Evolutionary conservation across 2,329 filamentous ascomycete species (phyloP), one percentile per base, ranked within the genome.

Genomic region (Penicillium sclerotigenum): DNA sequence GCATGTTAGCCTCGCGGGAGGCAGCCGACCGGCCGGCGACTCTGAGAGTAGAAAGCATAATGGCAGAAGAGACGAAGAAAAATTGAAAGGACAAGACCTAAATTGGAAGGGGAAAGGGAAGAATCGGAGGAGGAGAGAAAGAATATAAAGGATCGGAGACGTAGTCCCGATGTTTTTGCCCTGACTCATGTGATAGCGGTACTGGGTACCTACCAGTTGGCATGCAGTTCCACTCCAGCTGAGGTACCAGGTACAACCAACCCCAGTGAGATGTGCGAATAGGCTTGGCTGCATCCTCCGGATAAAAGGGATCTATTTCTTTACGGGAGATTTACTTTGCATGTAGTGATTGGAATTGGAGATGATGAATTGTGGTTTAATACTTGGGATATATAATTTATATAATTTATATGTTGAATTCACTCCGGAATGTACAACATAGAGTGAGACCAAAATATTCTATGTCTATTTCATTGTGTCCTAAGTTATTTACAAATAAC

Each of bases 41-140:
- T 72, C 75, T 72, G 52, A 78, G 65, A 59, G 77, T 76, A 64
- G 78, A 79, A 59, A 80, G 66, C 78, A 80, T 80, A 56, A 55
- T 54, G 47, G 38, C 28, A 47, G 37, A 38, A 47, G 37, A 38
- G 47, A 36, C 45, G 49, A 37, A 56, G 24, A 47, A 54, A 54
- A 52, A 45, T 40, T 5, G 47, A 60, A 58, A 47, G 18, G 43
- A 49, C 45, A 52, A 38, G 34, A 52, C 22, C 54, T 54, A 41
- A 40, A 50, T 43, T 51, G 48, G 47, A 54, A 52, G 42, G 48
- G 41, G 38, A 56, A 52, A 62, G 60, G 57, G 49, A 59, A 53
- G 31, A 58, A 56, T 34, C 50, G 58, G 63, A 10, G 22, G 50
- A 50, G 43, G 34, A 37, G 24, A 47, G 46, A 29, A 58, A 56